Conservation (phyloP, 2,329 filamentous ascomycete species). For the Sphaerostilbella broomeana region DNA sequence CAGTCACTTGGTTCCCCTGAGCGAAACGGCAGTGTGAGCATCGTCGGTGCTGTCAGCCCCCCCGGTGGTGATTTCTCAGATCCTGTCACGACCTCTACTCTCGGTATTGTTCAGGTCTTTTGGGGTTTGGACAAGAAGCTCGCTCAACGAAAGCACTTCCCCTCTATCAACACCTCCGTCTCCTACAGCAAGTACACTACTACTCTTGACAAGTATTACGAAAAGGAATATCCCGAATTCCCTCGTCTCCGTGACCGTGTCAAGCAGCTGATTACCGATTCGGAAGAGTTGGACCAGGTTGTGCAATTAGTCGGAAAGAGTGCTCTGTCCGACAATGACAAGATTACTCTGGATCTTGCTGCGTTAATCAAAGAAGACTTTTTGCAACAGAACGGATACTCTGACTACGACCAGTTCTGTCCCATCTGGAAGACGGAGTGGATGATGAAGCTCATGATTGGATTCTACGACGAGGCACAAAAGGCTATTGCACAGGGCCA, state of each 20-base stretch:
- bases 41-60: slow-evolving; percentile 94
- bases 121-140: slow-evolving; percentile 99
- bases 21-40: slow-evolving; percentile 87
- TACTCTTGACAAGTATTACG: slow-evolving; percentile 86
- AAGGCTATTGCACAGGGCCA: slow-evolving; percentile 90
- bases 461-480: slow-evolving; percentile 94
- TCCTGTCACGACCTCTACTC: slow-evolving; percentile 86
- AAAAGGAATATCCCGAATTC: slow-evolving; percentile 90
- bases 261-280: slow-evolving; percentile 87
- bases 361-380: slow-evolving; percentile 96
- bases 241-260: slow-evolving; percentile 87
- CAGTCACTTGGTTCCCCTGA: slow-evolving; percentile 81
- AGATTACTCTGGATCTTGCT: slow-evolving; percentile 94
- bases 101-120: slow-evolving; percentile 98
- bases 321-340: slow-evolving; percentile 90
- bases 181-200: slow-evolving; percentile 97
- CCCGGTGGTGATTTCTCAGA: slow-evolving; percentile 99
- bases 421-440: slow-evolving; percentile 99
- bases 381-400: slow-evolving; percentile 98
- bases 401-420: slow-evolving; percentile 98
- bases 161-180: slow-evolving; percentile 88
- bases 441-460: slow-evolving; percentile 99
- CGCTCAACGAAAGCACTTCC: slow-evolving; percentile 97
- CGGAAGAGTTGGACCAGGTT: slow-evolving; percentile 95
- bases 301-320: slow-evolving; percentile 98